Evolutionary conservation across 768 basidiomycete genomes (phyloP), one percentile per base, ranked within the genome.

Genomic region (Sarcomyxa edulis): DNA sequence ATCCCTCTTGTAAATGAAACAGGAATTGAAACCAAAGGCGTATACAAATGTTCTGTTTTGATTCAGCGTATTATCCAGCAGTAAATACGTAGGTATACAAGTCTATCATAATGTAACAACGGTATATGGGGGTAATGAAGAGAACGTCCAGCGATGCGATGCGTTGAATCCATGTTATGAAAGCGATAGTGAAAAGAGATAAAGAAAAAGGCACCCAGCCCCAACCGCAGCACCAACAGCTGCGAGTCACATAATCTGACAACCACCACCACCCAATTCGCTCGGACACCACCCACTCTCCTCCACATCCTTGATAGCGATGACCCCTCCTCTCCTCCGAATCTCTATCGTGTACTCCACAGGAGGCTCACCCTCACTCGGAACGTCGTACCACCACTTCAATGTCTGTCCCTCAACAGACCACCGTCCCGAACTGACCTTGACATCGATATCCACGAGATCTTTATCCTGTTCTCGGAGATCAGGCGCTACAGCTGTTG

Each of bases 341-440:
- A 67, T 55, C 48, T 65, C 62, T n/a, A 62, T 56, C 30, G 58
- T 58, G 42, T 65, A 62, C 53, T 66, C 61, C 50, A 48, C 51
- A 40, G 50, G 55, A 7, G 25, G 47, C 32, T 59, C 54, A 7
- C 59, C 62, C 32, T 48, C 47, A 29, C 32, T 43, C 3, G 69
- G 71, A 7, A 66, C 66, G 39, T 66, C 65, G 48, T 77, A 76
- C 72, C 71, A 74, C 75, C 75, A 77, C 50, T 62, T 58, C 35
- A 77, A 40, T 38, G 54, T 61, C 57, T 77, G 75, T 4, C 75
- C 74, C 24, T 67, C 59, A 11, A 74, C 56, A 27, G 48, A 50
- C 63, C 65, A 73, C 35, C 52, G 49, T 21, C 75, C 74, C 5
- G 48, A 50, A 27, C 66, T 69, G 2, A 69, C 68, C 19, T 49